These are phyloP conservation scores for Phytophthora crassamura DNA, from an alignment of 352 stramenopile genomes.

Conservation along the genomic window DNA sequence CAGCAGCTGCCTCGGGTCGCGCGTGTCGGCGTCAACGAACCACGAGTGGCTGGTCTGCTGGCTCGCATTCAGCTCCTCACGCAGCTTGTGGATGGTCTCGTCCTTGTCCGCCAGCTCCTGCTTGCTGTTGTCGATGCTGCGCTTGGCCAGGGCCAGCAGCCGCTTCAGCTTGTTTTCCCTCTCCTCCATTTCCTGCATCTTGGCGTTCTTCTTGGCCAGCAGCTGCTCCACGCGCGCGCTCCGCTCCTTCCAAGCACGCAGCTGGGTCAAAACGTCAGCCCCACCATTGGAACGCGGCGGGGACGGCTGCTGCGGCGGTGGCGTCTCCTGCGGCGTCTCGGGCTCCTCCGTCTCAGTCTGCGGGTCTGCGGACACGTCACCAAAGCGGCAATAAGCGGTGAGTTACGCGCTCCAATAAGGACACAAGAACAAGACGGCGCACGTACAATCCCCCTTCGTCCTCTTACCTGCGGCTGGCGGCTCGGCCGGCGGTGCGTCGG, in stretches of 20 bases:
- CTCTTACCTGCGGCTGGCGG: constrained; percentile 29
- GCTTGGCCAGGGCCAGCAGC: constrained; percentile 86
- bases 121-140: constrained; percentile 91
- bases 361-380: constrained; percentile 11
- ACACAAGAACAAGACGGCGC: not conserved
- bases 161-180: constrained; percentile 88
- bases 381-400: not conserved
- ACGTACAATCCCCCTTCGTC: constrained; percentile 13
- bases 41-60: constrained; percentile 52
- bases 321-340: constrained; percentile 5
- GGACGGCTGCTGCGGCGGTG: constrained; percentile 17
- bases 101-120: constrained; percentile 80
- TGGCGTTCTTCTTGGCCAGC: constrained; percentile 72
- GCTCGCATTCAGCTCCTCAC: constrained; percentile 53
- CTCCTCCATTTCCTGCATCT: constrained; percentile 81
- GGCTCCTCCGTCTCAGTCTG: constrained; percentile 16
- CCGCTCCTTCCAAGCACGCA: constrained; percentile 70
- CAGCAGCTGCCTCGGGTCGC: constrained; percentile 68
- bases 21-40: constrained; percentile 54
- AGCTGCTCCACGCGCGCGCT: constrained; percentile 65
- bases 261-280: constrained; percentile 32
- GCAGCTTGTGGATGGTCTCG: constrained; percentile 51
- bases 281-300: constrained; percentile 31
- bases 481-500: constrained; percentile 11
- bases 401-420: not conserved